These are phyloP conservation scores for Vararia minispora DNA, from an alignment of 768 basidiomycete species.

Conservation along the genomic window DNA sequence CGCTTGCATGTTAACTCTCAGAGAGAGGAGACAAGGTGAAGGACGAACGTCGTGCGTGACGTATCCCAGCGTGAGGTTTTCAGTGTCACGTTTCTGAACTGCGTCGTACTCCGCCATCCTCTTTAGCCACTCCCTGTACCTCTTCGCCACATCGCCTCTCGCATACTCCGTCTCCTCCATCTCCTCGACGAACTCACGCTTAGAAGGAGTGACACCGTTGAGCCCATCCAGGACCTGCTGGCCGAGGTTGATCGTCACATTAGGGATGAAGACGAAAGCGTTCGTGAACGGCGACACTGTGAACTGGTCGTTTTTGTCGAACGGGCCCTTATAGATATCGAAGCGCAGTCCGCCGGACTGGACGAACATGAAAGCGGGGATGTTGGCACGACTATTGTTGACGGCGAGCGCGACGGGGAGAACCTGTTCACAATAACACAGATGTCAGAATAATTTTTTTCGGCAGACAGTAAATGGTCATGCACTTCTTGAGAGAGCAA, in stretches of 20 bases:
- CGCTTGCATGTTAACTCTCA: not conserved
- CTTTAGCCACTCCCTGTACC: conserved; percentile 44
- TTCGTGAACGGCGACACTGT: conserved; percentile 62
- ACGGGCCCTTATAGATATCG: conserved; percentile 53
- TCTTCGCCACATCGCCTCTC: conserved; percentile 36
- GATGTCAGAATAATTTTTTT: no score
- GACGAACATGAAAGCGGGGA: conserved; percentile 51
- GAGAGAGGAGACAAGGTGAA: not conserved
- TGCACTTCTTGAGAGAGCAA: conserved; percentile 39
- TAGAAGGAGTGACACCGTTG: conserved; percentile 27
- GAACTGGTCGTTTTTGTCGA: conserved; percentile 72
- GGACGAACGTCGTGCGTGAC: conserved; percentile 52
- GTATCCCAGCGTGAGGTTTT: conserved; percentile 55
- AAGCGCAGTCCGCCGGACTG: conserved; percentile 57
- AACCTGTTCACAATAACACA: conserved; percentile 29
- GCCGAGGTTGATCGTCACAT: conserved; percentile 40
- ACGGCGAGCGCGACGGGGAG: conserved; percentile 43
- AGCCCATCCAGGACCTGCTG: conserved; percentile 39
- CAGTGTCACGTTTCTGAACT: no score
- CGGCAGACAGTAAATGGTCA: no score
- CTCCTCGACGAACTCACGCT: conserved; percentile 21
- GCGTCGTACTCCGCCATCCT: conserved; percentile 42
- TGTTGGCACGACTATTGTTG: conserved; percentile 48
- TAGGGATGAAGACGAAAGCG: conserved; percentile 47
- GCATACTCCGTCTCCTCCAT: conserved; percentile 31